These are phyloP conservation scores for Debaryomyces nepalensis DNA, from an alignment of 1,139 yeast species.

Conservation along the genomic window DNA sequence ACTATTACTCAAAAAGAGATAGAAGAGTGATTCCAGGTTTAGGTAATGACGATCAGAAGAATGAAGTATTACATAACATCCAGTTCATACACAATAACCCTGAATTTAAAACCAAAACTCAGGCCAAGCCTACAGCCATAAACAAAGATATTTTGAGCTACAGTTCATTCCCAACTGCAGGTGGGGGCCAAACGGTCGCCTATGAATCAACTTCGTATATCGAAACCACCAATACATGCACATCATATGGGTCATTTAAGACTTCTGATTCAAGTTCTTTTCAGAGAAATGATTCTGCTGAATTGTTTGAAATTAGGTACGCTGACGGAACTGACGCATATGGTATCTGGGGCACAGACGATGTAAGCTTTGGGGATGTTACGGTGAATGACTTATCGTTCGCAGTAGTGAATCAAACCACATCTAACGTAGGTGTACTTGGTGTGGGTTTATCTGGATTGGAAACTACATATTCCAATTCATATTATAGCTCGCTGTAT, in stretches of 20 bases:
- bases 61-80: not conserved
- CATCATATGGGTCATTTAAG: conserved; percentile 44
- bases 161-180: conserved; percentile 10
- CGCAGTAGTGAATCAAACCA: conserved; percentile 52
- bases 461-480: conserved; percentile 41
- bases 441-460: conserved; percentile 61
- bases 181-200: conserved; percentile 14
- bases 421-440: conserved; percentile 51
- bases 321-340: conserved; percentile 65
- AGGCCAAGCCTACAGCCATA: no score
- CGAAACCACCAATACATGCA: conserved; percentile 33
- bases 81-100: no score
- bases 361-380: conserved; percentile 42
- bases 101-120: no score
- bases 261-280: conserved; percentile 39
- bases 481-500: conserved; percentile 12
- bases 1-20: conserved; percentile 1
- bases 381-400: conserved; percentile 51
- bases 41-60: not conserved
- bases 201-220: conserved; percentile 14
- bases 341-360: conserved; percentile 63
- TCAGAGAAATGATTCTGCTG: conserved; percentile 37
- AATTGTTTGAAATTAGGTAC: conserved; percentile 52
- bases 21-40: not conserved
- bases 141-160: no score